Evolutionary conservation across 108 stramenopile species (phyloP), one percentile per base, ranked within the genome.

Genomic region (Nitzschia sp.): DNA sequence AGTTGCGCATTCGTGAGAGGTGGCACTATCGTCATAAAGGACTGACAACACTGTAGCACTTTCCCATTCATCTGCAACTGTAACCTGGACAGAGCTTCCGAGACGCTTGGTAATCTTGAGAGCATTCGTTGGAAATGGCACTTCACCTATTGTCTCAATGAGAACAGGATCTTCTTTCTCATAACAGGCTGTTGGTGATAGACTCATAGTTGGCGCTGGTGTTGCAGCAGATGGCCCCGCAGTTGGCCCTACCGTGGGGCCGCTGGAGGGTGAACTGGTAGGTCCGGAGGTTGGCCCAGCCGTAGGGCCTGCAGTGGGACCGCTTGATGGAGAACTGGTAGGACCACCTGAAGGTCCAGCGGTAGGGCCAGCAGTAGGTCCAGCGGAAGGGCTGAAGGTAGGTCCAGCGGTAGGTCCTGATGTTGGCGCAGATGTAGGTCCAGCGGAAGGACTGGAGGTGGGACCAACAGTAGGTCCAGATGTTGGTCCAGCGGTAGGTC

Each of bases 161-260:
- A 48, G 46, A 5, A 48, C 46, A 48, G 46, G 46, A 17, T 48
- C 46, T 6, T 48, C 46, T 6, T 17, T 48, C 6, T 48, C 46
- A 3, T 48, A 15, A 6, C 46, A 48, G 14, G 46, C 3, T 2
- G 46, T 48, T 15, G 46, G 46, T 3, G 46, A 15, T 6, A 17
- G 46, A 6, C 46, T 48, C 6, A 48, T 5, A 3, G 34, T 12
- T 10, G 21, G 20, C 1, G 34, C 9, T 11, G 22, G 20, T 2
- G 44, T 44, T n/a, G 10, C 39, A 6, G 46, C 46, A 48, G 64
- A 34, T 24, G 64, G 51, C 14, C 29, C 51, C 1, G 51, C 21
- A 51, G 46, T 48, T 1, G 46, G 46, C 3, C 14, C 46, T 5
- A 17, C 6, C 48, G 57, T 74, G 17, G 65, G 64, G 7, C 63